Percentiles rank a stretch among this genome's conserved stretches.
phyloP scores from a whole-genome alignment of 331 rosid genomes.

The Rhamnella rubrinervis region DNA sequence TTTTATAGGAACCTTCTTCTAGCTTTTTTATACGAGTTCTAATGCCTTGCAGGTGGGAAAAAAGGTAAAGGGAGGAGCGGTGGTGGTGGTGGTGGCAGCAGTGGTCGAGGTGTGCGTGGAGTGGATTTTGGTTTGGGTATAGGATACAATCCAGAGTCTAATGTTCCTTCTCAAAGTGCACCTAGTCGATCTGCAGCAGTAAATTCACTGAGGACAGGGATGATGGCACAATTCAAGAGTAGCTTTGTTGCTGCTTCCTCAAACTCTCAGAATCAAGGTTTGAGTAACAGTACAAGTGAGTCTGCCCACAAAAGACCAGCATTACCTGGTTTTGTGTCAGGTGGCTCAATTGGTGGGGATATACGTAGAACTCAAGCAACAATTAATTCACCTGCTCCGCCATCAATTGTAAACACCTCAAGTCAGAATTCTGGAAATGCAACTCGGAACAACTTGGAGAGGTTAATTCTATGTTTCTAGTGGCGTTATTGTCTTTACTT shows the following conservation, averaged over 20 bases:
- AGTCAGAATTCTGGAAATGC: constrained; percentile 46
- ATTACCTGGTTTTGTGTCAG: constrained; percentile 81
- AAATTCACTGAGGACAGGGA: constrained; percentile 82
- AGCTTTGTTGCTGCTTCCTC: constrained; percentile 86
- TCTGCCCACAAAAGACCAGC: constrained; percentile 62
- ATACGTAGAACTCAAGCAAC: constrained; percentile 29
- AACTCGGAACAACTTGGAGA: constrained; percentile 50
- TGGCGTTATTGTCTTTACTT: not conserved
- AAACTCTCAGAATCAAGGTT: constrained; percentile 50
- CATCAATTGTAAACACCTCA: constrained; percentile 34
- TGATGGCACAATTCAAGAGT: constrained; percentile 83
- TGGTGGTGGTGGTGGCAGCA: constrained; percentile 37
- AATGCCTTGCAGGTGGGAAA: constrained; percentile 65
- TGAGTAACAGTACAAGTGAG: constrained; percentile 36
- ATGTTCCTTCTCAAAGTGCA: constrained; percentile 37
- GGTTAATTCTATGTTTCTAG: constrained; percentile 42
- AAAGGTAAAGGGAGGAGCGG: constrained; percentile 70
- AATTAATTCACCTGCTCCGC: constrained; percentile 46
- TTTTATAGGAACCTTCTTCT: not conserved
- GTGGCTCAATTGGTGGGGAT: constrained; percentile 91
- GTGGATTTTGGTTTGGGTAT: constrained; percentile 95
- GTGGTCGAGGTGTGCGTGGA: constrained; percentile 91
- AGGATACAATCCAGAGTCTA: constrained; percentile 76
- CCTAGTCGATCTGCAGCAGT: constrained; percentile 70
- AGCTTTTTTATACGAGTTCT: constrained; percentile 6